A percentile compares a stretch with the other conserved stretches of the same genome.
phyloP scores from a whole-genome alignment of 2,329 filamentous ascomycete species.

The Huntiella moniliformis region DNA sequence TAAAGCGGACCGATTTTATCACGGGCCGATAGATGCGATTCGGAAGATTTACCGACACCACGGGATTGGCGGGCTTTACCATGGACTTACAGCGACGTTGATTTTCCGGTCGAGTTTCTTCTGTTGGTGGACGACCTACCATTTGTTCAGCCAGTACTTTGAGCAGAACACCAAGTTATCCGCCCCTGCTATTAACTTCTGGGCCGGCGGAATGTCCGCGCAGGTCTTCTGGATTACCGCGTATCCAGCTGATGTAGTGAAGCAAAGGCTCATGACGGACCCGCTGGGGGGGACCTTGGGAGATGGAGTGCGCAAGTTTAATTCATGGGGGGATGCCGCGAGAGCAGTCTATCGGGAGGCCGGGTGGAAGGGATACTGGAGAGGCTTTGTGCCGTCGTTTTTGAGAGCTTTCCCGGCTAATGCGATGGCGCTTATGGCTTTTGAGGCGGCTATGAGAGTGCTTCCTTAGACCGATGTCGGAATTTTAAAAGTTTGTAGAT shows the following conservation, averaged over 20 bases:
- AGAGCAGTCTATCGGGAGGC: slow-evolving; percentile 54
- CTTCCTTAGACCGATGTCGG: slow-evolving; percentile 24
- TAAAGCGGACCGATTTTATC: slow-evolving; percentile 63
- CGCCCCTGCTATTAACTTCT: slow-evolving; percentile 78
- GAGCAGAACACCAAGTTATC: slow-evolving; percentile 49
- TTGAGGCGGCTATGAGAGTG: slow-evolving; percentile 73
- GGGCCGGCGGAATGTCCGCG: slow-evolving; percentile 82
- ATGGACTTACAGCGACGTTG: slow-evolving; percentile 67
- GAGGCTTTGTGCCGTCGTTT: slow-evolving; percentile 88
- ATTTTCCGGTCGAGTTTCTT: slow-evolving; percentile 90
- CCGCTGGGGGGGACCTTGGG: slow-evolving; percentile 52
- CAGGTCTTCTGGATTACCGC: slow-evolving; percentile 89
- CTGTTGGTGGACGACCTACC: slow-evolving; percentile 96
- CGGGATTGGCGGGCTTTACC: slow-evolving; percentile 65
- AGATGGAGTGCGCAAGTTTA: slow-evolving; percentile 51
- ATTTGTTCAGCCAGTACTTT: slow-evolving; percentile 55
- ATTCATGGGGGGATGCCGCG: slow-evolving; percentile 64
- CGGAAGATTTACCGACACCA: slow-evolving; percentile 51
- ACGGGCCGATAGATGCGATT: slow-evolving; percentile 70
- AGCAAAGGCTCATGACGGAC: slow-evolving; percentile 96
- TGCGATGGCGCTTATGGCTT: slow-evolving; percentile 79
- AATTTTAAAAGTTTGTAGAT: too few species aligned
- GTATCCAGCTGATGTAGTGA: slow-evolving; percentile 84
- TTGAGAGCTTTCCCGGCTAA: slow-evolving; percentile 88
- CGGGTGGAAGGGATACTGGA: slow-evolving; percentile 70